Evolutionary conservation across 2,329 filamentous ascomycete genomes (phyloP), one percentile per base, ranked within the genome.

Genomic region (Ophiosphaerella korrae): DNA sequence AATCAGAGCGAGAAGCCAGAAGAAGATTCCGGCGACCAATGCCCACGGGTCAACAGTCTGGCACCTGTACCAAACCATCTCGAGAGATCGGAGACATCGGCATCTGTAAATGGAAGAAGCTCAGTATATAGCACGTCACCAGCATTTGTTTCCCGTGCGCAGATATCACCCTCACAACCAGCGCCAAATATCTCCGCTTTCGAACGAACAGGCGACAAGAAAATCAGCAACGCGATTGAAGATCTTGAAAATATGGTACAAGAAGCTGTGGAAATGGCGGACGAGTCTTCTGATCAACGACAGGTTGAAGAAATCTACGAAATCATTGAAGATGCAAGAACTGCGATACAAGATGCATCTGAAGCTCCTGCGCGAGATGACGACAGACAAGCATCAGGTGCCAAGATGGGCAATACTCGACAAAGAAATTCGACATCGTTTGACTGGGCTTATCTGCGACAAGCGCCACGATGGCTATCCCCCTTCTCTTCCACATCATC

Each of bases 181-280:
- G 48, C 43, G 12, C 64, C 63, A 26, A 55, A 46, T 43, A 58
- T 52, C 11, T 57, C 45, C 46, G 49, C 62, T 13, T 67, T 70
- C 21, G 59, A 61, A 33, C 50, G 50, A 7, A 40, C 42, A 3
- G 58, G 58, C 14, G 50, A 58, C 12, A 50, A 56, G 33, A 61
- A 42, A 12, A 57, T 70, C 23, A 68, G 60, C 42, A 62, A 64
- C 23, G 70, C 75, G 8, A 72, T 78, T 5, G 70, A 70, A 24
- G 72, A 68, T 0, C 52, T 78, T 5, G 75, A 78, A 51, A 65
- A 72, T n/a, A 64, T 78, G 39, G 75, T 78, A 50, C 66, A 75
- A 50, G 72, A 78, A 48, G 76, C 76, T 1, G 61, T 74, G 11
- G 49, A 66, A 2, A 64, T 75, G 26, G 73, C 74, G 5, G 65